A percentile compares a stretch with the other conserved stretches of the same genome.
These are phyloP conservation scores for Beauveria bassiana DNA, from an alignment of 2,329 filamentous ascomycete species.

Conservation along the genomic window DNA sequence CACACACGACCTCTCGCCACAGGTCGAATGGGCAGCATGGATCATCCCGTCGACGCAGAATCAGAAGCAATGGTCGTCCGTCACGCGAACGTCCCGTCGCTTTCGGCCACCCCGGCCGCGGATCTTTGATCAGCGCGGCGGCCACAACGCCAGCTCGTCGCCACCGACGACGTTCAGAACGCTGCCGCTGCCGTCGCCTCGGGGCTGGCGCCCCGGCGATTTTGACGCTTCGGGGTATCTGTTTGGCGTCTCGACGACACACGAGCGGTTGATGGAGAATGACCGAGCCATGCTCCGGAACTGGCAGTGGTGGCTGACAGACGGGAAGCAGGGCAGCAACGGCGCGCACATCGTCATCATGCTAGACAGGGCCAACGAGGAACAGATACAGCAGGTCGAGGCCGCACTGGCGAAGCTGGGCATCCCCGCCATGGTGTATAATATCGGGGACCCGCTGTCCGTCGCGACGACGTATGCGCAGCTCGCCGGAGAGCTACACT, in stretches of 20 bases:
- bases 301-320: conserved; percentile 40
- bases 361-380: conserved; percentile 29
- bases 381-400: conserved; percentile 26
- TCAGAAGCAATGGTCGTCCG: not conserved
- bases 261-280: conserved; percentile 29
- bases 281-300: conserved; percentile 32
- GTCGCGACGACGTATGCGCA: conserved; percentile 29
- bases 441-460: conserved; percentile 25
- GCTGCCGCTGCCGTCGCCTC: conserved; percentile 26
- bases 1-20: not conserved
- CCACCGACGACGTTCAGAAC: conserved; percentile 2
- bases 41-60: not conserved
- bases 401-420: conserved; percentile 25
- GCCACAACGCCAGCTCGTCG: not conserved
- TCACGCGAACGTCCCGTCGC: not conserved
- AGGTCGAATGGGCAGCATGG: conserved; percentile 8
- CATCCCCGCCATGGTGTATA: conserved; percentile 31
- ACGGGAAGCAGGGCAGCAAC: conserved; percentile 31
- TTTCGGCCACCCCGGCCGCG: not conserved
- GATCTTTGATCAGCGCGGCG: not conserved
- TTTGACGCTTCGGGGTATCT: conserved; percentile 33
- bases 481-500: conserved; percentile 27
- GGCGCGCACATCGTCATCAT: conserved; percentile 35
- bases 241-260: conserved; percentile 38
- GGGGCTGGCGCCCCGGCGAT: conserved; percentile 22